Percentiles rank a stretch among this genome's conserved stretches.
Evolutionary conservation across 2,329 filamentous ascomycete genomes (phyloP).

Genomic region (Pseudogymnoascus sp.): DNA sequence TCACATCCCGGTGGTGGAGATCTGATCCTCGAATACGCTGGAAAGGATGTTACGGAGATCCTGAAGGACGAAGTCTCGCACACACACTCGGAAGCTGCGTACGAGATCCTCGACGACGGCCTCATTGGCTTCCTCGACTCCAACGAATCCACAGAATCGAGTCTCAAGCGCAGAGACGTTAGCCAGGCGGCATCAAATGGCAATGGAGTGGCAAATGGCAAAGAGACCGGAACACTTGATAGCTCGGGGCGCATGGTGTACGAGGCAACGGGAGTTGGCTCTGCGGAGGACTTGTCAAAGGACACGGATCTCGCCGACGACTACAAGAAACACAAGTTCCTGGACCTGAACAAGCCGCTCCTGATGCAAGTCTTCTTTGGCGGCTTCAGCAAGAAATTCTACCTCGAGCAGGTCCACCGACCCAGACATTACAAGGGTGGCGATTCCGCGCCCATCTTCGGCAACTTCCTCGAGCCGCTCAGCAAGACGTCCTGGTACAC

Average conservation of each 20-base stretch:
- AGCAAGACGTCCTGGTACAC: constrained; percentile 93
- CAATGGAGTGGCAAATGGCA: constrained; percentile 27
- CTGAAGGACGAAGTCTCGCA: constrained; percentile 79
- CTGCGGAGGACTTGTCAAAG: constrained; percentile 74
- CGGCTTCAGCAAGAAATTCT: constrained; percentile 91
- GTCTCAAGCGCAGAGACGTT: constrained; percentile 30
- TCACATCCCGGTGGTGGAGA: constrained; percentile 87
- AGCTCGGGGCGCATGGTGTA: constrained; percentile 37
- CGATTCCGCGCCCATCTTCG: constrained; percentile 85
- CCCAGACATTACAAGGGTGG: constrained; percentile 94
- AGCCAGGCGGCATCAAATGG: constrained; percentile 37
- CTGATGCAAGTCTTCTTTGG: constrained; percentile 82
- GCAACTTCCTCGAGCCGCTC: constrained; percentile 97
- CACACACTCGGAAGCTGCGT: constrained; percentile 82
- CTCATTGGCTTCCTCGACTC: constrained; percentile 72
- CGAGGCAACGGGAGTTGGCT: constrained; percentile 74
- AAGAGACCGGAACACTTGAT: constrained; percentile 35
- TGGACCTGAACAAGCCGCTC: constrained; percentile 79
- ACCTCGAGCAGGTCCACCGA: constrained; percentile 90
- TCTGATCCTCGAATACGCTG: constrained; percentile 80
- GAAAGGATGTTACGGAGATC: constrained; percentile 76
- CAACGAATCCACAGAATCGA: constrained; percentile 34
- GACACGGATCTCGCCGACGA: constrained; percentile 73
- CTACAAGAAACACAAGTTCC: constrained; percentile 86
- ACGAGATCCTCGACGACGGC: constrained; percentile 85